Percentiles rank a stretch among this genome's conserved stretches.
These are phyloP conservation scores for Helotiales sp. DNA, from an alignment of 2,329 filamentous ascomycete species.

Conservation along the genomic window DNA sequence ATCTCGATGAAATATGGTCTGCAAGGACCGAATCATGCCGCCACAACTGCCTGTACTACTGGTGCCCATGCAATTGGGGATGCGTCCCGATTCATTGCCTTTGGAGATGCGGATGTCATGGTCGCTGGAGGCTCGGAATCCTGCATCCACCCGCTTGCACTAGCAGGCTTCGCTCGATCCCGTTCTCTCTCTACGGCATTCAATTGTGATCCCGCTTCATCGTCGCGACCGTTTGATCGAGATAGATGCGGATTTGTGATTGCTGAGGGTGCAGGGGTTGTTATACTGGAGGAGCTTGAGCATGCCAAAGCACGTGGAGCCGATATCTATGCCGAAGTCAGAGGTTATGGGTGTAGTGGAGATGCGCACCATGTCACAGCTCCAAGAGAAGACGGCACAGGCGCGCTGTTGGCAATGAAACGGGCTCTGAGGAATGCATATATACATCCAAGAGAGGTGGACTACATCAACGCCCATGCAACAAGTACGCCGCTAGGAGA, in stretches of 20 bases:
- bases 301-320: slow-evolving; percentile 83
- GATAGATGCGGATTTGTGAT: slow-evolving; percentile 87
- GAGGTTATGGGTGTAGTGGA: slow-evolving; percentile 86
- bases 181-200: slow-evolving; percentile 83
- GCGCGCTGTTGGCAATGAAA: slow-evolving; percentile 84
- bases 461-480: slow-evolving; percentile 96
- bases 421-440: slow-evolving; percentile 76
- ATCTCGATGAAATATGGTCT: slow-evolving; percentile 93
- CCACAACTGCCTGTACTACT: slow-evolving; percentile 94
- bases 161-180: slow-evolving; percentile 88
- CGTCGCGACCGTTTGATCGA: slow-evolving; percentile 87
- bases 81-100: slow-evolving; percentile 88
- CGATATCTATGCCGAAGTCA: slow-evolving; percentile 84
- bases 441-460: slow-evolving; percentile 71
- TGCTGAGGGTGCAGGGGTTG: slow-evolving; percentile 85
- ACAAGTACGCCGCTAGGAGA: slow-evolving; percentile 89
- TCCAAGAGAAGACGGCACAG: slow-evolving; percentile 79
- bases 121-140: slow-evolving; percentile 93
- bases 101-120: slow-evolving; percentile 93
- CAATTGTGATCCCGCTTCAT: slow-evolving; percentile 71
- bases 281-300: slow-evolving; percentile 87
- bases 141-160: slow-evolving; percentile 91
- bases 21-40: slow-evolving; percentile 88
- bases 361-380: slow-evolving; percentile 96
- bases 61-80: slow-evolving; percentile 95